Base-by-base conservation (phyloP, 2,329 filamentous ascomycete species). In the Cordyceps militaris region DNA sequence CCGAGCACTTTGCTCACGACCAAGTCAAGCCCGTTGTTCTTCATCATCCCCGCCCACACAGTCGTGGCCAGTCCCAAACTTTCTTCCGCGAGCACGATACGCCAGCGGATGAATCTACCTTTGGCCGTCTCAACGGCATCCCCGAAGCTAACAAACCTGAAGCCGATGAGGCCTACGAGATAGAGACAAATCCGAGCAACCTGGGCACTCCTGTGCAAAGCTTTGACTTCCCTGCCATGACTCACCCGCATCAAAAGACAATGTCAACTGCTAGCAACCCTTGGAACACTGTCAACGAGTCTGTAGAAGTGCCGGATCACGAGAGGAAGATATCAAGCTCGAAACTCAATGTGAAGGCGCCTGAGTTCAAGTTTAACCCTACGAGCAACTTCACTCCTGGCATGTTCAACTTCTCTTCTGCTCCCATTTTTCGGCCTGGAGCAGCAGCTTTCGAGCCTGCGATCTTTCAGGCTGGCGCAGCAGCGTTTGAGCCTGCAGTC, bases 311-410 rank as follows among this genome's bases (percentile, higher is more conserved):
- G 43, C 65, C 72, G 26, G 69, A 70, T 46, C 71, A 70, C 63
- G 64, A 54, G 10, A 53, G 28, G 69, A 89, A 87, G 65, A 77
- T 85, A 3, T 92, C 84, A 0, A 71, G 86, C 44, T 90, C 91
- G 1, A 92, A 86, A 63, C 81, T 97, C 64, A 97, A 97, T 65
- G 91, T 95, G 30, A 84, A 87, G 61, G 93, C 93, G 0, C 88
- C 91, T 48, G 90, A 94, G 66, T 97, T 97, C 77, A 90, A 87
- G 65, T 93, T 93, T 71, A 82, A 83, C 61, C 81, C 81, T 3
- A 69, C 73, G 3, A 80, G 70, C 65, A 73, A 71, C 26, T 84
- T 83, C 65, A 74, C 77, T 38, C 76, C 79, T 34, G 69, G 73
- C 16, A 71, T 78, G 55, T 82, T 83, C 65, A 74, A 73, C 40